Evolutionary conservation across 1,284 basidiomycete species (phyloP), one percentile per base, ranked within the genome.

Genomic region (Apiotrichum porosum): DNA sequence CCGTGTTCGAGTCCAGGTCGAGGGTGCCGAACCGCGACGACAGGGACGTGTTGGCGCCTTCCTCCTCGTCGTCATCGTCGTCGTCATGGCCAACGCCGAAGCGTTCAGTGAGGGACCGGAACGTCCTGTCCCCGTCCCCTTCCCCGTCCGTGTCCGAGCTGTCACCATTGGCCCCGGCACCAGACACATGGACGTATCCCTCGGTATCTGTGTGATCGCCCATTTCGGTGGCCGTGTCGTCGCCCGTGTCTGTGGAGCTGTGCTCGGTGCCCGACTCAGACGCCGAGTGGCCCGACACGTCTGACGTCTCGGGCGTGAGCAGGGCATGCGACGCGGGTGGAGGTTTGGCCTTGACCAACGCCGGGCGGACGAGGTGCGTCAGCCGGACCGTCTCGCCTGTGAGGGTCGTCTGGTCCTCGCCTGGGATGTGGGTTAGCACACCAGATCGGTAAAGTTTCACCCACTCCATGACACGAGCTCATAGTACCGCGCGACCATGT

Each of bases 391-490:
- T 13, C 22, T 60, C 51, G 31, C 54, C 58, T 6, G 39, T 28
- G 8, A 38, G 34, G 0, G 61, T 61, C 0, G 37, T 23, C 28
- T 60, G 53, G 21, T 63, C 53, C 43, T 68, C 66, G 42, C 62
- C 66, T 66, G 19, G 6, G n/a, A n/a, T n/a, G n/a, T n/a, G n/a
- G n/a, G n/a, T n/a, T n/a, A n/a, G n/a, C n/a, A n/a, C n/a, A n/a
- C n/a, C n/a, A n/a, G n/a, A 36, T 50, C 44, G 54, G 49, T 18
- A 8, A 34, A n/a, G 5, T 37, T 24, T 21, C 17, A 64, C 67
- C 61, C 51, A 68, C 70, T 71, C 65, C 69, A 74, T 17, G 69
- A 69, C 9, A 68, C 44, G 9, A 72, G 58, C 36, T 71, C 68
- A 36, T 72, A 74, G 44, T 74, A 74, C 23, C 72, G 51, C 14